Percentiles rank a stretch among this genome's conserved stretches.
phyloP scores from a whole-genome alignment of 495 filamentous ascomycete genomes.

The Penicillium bialowiezense region DNA sequence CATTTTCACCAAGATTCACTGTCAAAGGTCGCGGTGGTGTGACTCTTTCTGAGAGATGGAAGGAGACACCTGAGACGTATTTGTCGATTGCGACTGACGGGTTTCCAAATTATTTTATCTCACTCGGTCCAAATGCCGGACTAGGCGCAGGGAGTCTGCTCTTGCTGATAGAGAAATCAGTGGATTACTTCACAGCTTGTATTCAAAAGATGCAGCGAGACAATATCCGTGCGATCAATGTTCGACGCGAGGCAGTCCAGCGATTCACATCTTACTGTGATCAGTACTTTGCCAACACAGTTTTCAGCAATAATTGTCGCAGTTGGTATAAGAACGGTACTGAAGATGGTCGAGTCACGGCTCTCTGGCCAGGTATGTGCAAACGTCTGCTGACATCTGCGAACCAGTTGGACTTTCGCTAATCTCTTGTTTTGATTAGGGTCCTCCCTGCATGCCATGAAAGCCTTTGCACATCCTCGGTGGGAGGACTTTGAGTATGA shows the following conservation, averaged over 20 bases:
- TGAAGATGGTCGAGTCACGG: conserved; percentile 33
- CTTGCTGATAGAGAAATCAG: conserved; percentile 43
- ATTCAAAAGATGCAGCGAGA: conserved; percentile 49
- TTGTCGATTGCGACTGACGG: conserved; percentile 56
- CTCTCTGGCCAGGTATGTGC: conserved; percentile 43
- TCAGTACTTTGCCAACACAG: conserved; percentile 45
- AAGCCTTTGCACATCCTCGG: conserved; percentile 31
- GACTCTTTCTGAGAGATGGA: conserved; percentile 49
- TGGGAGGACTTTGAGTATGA: conserved; percentile 45
- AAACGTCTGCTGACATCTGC: too few species aligned
- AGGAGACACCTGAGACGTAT: conserved; percentile 53
- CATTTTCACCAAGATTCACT: conserved; percentile 47
- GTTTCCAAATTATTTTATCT: conserved; percentile 66
- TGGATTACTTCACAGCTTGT: conserved; percentile 53
- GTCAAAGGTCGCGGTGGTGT: conserved; percentile 46
- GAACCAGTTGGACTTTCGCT: too few species aligned
- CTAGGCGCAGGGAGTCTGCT: conserved; percentile 47
- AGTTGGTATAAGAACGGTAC: conserved; percentile 54
- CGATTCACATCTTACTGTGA: conserved; percentile 47
- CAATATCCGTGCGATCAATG: conserved; percentile 41
- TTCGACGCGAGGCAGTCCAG: conserved; percentile 38
- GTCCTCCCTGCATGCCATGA: conserved; percentile 39
- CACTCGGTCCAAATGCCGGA: conserved; percentile 45
- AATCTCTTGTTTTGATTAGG: conserved; percentile 20
- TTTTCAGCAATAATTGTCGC: conserved; percentile 47